Percentiles rank a stretch among this genome's conserved stretches.
Conservation (phyloP, 2,329 filamentous ascomycete genomes). For the Xylaria sp. region DNA sequence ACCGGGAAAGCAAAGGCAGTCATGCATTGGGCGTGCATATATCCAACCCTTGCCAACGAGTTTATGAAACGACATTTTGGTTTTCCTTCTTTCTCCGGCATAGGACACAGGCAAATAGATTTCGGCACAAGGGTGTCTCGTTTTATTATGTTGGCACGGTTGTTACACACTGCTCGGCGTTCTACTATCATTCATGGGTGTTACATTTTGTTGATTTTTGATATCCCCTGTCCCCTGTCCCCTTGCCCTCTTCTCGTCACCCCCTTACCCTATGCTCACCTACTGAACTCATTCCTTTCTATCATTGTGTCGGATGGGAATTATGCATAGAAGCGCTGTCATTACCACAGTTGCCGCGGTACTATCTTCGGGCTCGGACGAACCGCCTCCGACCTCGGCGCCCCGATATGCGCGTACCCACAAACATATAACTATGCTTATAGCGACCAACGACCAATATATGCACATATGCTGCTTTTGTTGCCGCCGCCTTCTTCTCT, state of each 20-base stretch:
- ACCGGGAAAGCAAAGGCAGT: not conserved
- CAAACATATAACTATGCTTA: too few relatives aligned
- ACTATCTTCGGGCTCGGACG: too few relatives aligned
- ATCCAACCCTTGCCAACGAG: not conserved
- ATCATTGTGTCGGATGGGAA: too few relatives aligned
- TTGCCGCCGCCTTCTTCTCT: too few relatives aligned
- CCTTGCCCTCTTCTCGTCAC: not conserved
- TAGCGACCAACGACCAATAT: too few relatives aligned
- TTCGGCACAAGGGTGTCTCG: not conserved
- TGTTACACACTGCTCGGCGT: not conserved
- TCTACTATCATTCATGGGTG: not conserved
- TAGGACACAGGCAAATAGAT: not conserved
- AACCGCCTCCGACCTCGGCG: too few relatives aligned
- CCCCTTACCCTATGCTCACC: too few relatives aligned
- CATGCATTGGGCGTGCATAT: not conserved
- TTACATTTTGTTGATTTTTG: not conserved
- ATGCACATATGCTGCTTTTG: too few relatives aligned
- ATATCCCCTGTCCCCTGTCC: not conserved
- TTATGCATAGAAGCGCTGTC: too few relatives aligned
- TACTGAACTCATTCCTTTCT: too few relatives aligned
- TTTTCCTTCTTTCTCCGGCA: not conserved
- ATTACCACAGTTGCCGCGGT: too few relatives aligned
- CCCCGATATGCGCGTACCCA: too few relatives aligned
- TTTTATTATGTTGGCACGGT: not conserved
- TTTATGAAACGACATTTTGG: not conserved